Conservation (phyloP, 2,329 filamentous ascomycete genomes). For the Exophiala dermatitidis region DNA sequence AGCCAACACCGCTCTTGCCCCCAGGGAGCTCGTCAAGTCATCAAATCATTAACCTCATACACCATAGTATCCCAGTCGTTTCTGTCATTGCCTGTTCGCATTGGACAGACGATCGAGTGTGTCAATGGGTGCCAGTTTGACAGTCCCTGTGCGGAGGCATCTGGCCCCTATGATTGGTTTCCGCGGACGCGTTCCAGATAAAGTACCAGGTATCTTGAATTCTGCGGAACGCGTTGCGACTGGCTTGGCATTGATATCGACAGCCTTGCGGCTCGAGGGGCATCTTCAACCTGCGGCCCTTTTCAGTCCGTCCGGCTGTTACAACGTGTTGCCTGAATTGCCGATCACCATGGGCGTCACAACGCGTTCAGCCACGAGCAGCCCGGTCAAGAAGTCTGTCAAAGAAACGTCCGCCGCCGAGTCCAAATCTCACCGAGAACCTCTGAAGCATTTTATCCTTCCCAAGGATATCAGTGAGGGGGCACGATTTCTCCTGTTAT, state of each 20-base stretch:
- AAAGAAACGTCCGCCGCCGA: not conserved
- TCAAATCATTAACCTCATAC: not conserved
- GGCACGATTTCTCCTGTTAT: constrained; percentile 50
- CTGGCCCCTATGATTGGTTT: constrained; percentile 15
- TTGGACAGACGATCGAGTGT: not conserved
- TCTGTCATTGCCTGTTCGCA: not conserved
- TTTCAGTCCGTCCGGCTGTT: not conserved
- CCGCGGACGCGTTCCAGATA: constrained; percentile 6
- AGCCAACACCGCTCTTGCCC: not conserved
- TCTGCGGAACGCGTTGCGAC: not conserved
- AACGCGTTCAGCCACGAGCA: constrained; percentile 22
- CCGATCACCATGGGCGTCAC: constrained; percentile 10
- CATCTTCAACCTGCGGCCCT: not conserved
- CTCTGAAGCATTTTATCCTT: constrained; percentile 50
- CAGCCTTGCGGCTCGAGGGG: not conserved
- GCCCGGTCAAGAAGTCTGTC: constrained; percentile 20
- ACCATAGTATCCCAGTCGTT: not conserved
- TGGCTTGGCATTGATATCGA: constrained; percentile 1
- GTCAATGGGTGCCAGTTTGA: not conserved
- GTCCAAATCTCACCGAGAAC: constrained; percentile 31
- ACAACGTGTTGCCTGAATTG: not conserved
- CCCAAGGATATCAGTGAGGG: constrained; percentile 47
- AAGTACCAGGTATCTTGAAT: not conserved
- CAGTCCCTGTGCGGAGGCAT: constrained; percentile 4
- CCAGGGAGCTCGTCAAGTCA: not conserved